Base-by-base conservation (phyloP, 1,139 yeast species). In the Lodderomyces margitis region DNA sequence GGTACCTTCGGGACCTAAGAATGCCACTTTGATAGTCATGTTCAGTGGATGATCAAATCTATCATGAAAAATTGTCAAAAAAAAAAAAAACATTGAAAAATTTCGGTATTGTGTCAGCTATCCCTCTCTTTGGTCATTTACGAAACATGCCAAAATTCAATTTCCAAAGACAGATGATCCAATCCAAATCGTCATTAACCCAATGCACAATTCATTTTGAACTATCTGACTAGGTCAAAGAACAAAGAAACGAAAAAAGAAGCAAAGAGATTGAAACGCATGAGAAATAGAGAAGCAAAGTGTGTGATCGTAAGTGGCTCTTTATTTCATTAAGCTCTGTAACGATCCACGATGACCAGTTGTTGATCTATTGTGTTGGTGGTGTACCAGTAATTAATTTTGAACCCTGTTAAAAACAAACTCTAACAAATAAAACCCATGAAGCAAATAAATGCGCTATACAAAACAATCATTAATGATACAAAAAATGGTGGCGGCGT, bases 1-100 rank as follows among this genome's bases (percentile, higher is more conserved):
- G 0, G 97, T 89, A 2, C 97, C 97, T 40, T 70, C 70, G 0
- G 98, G 98, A 0, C 98, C 98, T 39, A 91, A 62, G 55, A 78
- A 91, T 5, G 88, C 88, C 7, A 87, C 83, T 46, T 62, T 68
- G 15, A 55, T 45, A 42, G 55, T 46, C 54, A 48, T 56, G 15
- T 21, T 11, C 14, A 12, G 21, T 3, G 4, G 6, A 2, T 8
- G 20, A 30, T 34, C 4, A 32, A 28, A n/a, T n/a, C n/a, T 6
- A 27, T n/a, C 31, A 17, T 12, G 27, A 3, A 12, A 21, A n/a
- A 33, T 20, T 11, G 2, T 5, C 24, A 5, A 33, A 25, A 9
- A 25, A 15, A 25, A 25, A 9, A 5, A 25, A 25, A 21, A 20
- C 23, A 7, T 9, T 28, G 32, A 28, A 28, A 28, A 28, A 7